Base-by-base conservation (phyloP, 2,329 filamentous ascomycete genomes). In the Periconia digitata region DNA sequence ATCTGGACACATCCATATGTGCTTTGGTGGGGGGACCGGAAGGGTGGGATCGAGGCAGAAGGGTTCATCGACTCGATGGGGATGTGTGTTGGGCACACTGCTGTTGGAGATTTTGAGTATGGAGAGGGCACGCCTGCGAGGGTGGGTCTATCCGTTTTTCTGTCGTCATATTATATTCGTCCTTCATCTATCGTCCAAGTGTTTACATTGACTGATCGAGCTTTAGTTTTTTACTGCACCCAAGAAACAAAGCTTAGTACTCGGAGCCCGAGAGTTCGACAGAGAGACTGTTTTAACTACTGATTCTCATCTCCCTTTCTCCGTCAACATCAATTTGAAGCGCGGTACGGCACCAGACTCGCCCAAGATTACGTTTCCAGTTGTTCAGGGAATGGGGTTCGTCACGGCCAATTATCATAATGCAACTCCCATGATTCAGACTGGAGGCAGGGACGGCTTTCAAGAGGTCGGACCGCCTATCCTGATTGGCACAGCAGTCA, bases 351-450 rank as follows among this genome's bases (percentile, higher is more conserved):
- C 70, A n/a, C 75, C 75, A 2, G 77, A 79, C 7, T 68, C 76
- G 1, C 81, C 86, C 0, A 76, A 80, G 1, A 79, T 97, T 17
- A 86, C 83, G 0, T 90, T 95, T 55, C 91, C 92, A 0, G 66
- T 96, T 7, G 84, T 95, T 0, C 92, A 97, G 65, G 94, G 94
- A 10, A 94, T 95, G 84, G 86, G 84, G 0, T 95, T 91, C 60
- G 77, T 96, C 16, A 96, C 92, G 4, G 92, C 79, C 0, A 70
- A 87, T 16, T 97, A 92, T 71, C 79, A 78, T 45, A 83, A 84
- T 23, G 78, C 84, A 0, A 85, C 83, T 7, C 92, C 92, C 0
- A 64, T 85, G 3, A 79, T 97, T 37, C 85, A 92, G 58, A 69
- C 61, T 7, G 87, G 85, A 18, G 85, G 84, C 1, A 81, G 94